Base-by-base conservation (phyloP, 2,329 filamentous ascomycete species). In the Aspergillus arachidicola region DNA sequence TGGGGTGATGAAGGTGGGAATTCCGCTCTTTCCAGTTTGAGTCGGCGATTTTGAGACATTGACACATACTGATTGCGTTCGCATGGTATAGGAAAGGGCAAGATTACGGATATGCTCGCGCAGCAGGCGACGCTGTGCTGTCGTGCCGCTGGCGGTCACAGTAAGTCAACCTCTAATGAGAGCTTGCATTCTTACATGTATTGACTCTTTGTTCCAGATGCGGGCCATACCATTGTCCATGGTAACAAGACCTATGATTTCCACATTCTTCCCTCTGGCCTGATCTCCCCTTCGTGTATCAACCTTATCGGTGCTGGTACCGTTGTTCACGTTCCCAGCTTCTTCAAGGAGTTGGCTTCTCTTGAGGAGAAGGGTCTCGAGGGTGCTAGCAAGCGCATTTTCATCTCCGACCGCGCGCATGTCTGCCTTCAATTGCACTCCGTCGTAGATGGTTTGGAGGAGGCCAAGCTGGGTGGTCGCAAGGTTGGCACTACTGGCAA, bases 401-500 rank as follows among this genome's bases (percentile, higher is more conserved):
- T 82, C 69, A 78, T 83, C 68, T 79, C 78, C 30, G 80, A 82
- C 67, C 80, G 80, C 58, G 80, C 79, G 14, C 80, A 82, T 63
- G 76, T 82, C 62, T 79, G 77, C 65, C 78, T 82, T 65, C 77
- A 82, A 58, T 67, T 82, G 45, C 80, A 82, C 71, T 77, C 76
- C 26, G 77, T 80, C 56, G 78, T 81, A 12, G 81, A 83, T 63
- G 80, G 80, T 38, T 71, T 83, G 46, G 78, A 80, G 65, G 81
- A 83, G 70, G 78, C 79, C 55, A 75, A 72, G 60, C 72, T 80
- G 45, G 80, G 78, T 62, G 79, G 76, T 38, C 77, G 78, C 66
- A 81, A 82, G 72, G 80, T 83, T 46, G 81, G 81, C 38, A 83
- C 81, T 14, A 83, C 81, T 3, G 79, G 80, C 36, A 83, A 83